Base-by-base conservation (phyloP, 1,284 basidiomycete species). In the Paramarasmius palmivorus region DNA sequence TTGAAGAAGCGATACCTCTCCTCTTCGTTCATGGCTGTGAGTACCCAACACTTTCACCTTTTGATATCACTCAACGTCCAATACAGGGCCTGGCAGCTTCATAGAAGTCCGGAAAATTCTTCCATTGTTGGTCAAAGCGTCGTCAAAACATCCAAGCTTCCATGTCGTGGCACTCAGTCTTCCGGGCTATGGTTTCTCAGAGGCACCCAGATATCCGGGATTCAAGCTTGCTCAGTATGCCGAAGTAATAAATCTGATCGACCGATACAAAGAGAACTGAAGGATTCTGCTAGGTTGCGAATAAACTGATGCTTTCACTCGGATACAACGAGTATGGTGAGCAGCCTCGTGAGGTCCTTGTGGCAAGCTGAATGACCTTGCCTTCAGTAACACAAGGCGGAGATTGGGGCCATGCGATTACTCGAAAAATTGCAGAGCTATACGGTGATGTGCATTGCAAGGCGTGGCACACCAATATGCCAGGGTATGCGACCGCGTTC, bases 81-180 rank as follows among this genome's bases (percentile, higher is more conserved):
- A 36, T 19, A 6, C 26, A 86, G 84, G 84, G 84, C 83, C 84
- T 0, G 82, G 84, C 29, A 71, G 73, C 53, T 84, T 85, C 61
- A 61, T 80, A 26, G 83, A 86, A 67, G 75, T 74, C 15, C 66
- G 68, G 47, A 86, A 82, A 65, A 64, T 84, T 0, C 64, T 84
- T 0, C 81, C 84, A 0, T 59, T 83, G 1, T 66, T 86, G 51
- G 71, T 70, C 0, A 62, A 68, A 2, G 64, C 69, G 0, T 71
- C 72, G 0, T 45, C 70, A 4, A 71, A 77, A 3, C 68, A 77
- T 40, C 82, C 82, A 1, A 78, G 73, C 51, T 86, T 86, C 60
- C 81, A 86, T 58, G 79, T 84, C 19, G 79, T 84, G 0, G 76
- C 77, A 0, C 58, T 76, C 3, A 78, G 79, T 60, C 59, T 84